phyloP scores from a whole-genome alignment of 169 alveolate species.

The Besnoitia besnoiti region DNA sequence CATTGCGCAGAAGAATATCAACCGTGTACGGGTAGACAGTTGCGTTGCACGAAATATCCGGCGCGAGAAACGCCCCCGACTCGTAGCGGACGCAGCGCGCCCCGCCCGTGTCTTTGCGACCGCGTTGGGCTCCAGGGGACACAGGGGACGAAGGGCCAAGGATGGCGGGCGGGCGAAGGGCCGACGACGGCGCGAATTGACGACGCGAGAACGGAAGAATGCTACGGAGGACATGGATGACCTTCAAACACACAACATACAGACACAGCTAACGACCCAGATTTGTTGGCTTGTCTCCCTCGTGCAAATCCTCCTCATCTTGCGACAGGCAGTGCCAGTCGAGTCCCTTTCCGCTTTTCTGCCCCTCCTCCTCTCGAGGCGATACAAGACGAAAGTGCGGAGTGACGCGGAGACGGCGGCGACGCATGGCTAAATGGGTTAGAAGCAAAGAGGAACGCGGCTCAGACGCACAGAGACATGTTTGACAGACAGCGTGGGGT shows the following conservation, averaged over 20 bases:
- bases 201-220: neutral
- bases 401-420: no score
- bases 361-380: no score
- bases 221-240: neutral
- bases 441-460: no score
- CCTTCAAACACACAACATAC: neutral
- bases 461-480: no score
- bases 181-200: neutral
- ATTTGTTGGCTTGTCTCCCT: no score
- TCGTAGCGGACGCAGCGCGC: neutral
- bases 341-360: no score
- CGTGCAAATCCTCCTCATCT: no score
- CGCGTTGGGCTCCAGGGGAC: neutral
- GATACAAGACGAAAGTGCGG: no score
- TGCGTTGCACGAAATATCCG: neutral
- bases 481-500: no score
- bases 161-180: neutral
- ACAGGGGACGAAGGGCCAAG: neutral
- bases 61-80: neutral
- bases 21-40: neutral
- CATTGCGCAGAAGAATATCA: neutral
- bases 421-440: no score
- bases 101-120: neutral
- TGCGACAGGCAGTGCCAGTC: no score
- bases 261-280: no score